Conservation (phyloP, 2,329 filamentous ascomycete species). For the Phialemonium atrogriseum region DNA sequence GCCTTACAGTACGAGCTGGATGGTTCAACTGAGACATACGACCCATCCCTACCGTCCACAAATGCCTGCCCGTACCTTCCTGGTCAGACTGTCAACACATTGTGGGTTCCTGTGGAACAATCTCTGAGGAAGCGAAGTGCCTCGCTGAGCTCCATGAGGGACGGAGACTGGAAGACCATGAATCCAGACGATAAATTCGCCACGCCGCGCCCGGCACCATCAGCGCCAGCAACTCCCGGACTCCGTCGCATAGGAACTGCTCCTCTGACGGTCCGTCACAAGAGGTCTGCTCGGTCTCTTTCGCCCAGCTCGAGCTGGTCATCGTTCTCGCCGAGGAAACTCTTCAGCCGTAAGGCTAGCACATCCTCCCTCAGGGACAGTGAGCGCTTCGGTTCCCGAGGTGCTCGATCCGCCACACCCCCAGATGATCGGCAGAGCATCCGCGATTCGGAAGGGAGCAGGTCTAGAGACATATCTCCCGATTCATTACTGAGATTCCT, state of each 20-base stretch:
- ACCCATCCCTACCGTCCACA: slow-evolving; percentile 64
- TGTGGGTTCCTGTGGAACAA: slow-evolving; percentile 70
- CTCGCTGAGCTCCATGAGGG: slow-evolving; percentile 53
- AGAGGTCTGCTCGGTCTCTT: slow-evolving; percentile 34
- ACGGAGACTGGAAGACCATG: slow-evolving; percentile 61
- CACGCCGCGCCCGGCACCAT: slow-evolving; percentile 53
- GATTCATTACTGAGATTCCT: slow-evolving; percentile 45
- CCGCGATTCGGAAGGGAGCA: slow-evolving; percentile 31
- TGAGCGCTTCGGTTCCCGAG: slow-evolving; percentile 24
- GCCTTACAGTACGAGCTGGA: slow-evolving; percentile 69
- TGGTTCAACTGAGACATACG: slow-evolving; percentile 67
- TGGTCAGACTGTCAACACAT: slow-evolving; percentile 77
- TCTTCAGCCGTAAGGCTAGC: slow-evolving; percentile 37
- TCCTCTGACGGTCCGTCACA: slow-evolving; percentile 21
- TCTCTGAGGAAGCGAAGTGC: slow-evolving; percentile 51
- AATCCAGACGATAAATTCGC: slow-evolving; percentile 69
- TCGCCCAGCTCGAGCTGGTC: slow-evolving; percentile 41
- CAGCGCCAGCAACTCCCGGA: slow-evolving; percentile 33
- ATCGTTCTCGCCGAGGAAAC: slow-evolving; percentile 33
- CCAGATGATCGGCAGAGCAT: slow-evolving; percentile 22
- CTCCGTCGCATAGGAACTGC: slow-evolving; percentile 25
- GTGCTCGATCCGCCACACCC: slow-evolving; percentile 11
- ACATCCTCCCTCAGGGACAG: slow-evolving; percentile 19
- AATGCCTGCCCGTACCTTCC: slow-evolving; percentile 78
- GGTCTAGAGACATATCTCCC: slow-evolving; percentile 45